Evolutionary conservation across 129 eudicot genomes (phyloP), one percentile per base, ranked within the genome.

Genomic region (Apium graveolens): DNA sequence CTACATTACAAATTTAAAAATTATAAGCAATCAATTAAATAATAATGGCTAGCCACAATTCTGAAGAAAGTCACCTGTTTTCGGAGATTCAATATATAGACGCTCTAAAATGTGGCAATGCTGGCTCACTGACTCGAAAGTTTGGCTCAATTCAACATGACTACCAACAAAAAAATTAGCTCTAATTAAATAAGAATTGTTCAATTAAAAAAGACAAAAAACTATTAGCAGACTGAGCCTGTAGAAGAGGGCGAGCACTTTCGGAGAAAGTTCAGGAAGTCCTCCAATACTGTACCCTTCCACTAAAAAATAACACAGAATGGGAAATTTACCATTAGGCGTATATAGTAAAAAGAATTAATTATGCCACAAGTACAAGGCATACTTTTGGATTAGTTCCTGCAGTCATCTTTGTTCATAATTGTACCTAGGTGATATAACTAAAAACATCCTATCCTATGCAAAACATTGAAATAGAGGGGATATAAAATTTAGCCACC

Each of bases 71-170:
- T 38, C 34, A 93, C 98, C 98, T 88, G 96, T 89, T 80, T 90
- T 86, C 41, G 98, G 89, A 51, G 96, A 90, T 85, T 93, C 98
- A 75, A 93, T 89, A 72, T 81, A 87, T 78, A 93, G 77, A 71
- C 93, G 96, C 83, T 89, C 89, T 76, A 93, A 70, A 76, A 82
- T 78, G 55, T 84, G 92, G 75, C 96, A 90, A 75, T 84, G 80
- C 77, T 76, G 82, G 82, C 96, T 88, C 78, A 93, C 87, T 6
- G 98, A 87, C 79, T 93, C 98, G 86, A 93, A 79, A n/a, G 96
- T 89, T 73, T 84, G 89, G 85, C 87, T 83, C 82, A 89, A 82
- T 75, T 93, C 96, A 82, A 93, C 93, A 86, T 87, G 91, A 75
- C 98, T 93, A 62, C 20, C 14, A 78, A 34, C 78, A 34, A 62